phyloP scores from a whole-genome alignment of 257 asterid genomes.

The Mentha longifolia region DNA sequence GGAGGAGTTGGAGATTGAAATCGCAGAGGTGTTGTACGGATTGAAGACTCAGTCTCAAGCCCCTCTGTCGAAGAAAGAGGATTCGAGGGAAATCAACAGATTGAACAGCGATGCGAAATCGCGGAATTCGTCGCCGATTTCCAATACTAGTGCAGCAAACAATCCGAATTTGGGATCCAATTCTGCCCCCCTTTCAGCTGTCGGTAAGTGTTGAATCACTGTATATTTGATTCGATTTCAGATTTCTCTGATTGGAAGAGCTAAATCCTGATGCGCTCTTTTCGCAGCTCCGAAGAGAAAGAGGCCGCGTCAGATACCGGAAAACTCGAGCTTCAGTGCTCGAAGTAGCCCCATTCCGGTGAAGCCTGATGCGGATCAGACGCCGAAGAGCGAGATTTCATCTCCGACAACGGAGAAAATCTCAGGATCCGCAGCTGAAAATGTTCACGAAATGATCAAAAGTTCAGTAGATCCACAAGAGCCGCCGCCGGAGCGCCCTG shows the following conservation, averaged over 20 bases:
- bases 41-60: conserved; percentile 81
- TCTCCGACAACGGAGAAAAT: conserved; percentile 57
- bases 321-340: conserved; percentile 47
- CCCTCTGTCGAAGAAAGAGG: conserved; percentile 74
- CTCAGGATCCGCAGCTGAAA: conserved; percentile 53
- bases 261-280: background rate
- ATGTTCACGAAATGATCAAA: conserved; percentile 46
- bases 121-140: conserved; percentile 66
- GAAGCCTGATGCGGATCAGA: conserved; percentile 61
- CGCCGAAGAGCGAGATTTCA: conserved; percentile 52
- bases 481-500: conserved; percentile 37
- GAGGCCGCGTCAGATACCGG: conserved; percentile 76
- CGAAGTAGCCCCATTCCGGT: conserved; percentile 57
- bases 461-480: conserved; percentile 45
- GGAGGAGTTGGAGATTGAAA: conserved; percentile 92
- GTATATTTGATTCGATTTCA: background rate
- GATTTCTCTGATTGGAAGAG: background rate
- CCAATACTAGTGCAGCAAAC: conserved; percentile 52
- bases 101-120: conserved; percentile 58
- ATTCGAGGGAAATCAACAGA: conserved; percentile 67
- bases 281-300: conserved; percentile 85
- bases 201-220: conserved; percentile 56
- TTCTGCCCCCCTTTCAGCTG: conserved; percentile 62
- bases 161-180: conserved; percentile 44
- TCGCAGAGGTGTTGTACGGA: conserved; percentile 88